Conservation (phyloP, 2,329 filamentous ascomycete species). For the Fulvia fulva region DNA sequence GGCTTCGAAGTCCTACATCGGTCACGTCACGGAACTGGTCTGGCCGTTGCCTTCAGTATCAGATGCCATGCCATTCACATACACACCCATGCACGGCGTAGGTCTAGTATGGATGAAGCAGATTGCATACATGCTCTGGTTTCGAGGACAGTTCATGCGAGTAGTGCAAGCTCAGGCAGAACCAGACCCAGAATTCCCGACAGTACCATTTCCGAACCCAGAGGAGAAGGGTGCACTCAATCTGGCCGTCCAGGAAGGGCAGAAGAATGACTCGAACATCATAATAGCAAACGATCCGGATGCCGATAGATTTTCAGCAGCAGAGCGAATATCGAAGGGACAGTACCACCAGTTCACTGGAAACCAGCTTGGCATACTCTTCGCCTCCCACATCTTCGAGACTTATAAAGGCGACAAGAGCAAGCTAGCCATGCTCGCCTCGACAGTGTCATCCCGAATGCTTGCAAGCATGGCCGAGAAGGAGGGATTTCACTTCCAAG, state of each 20-base stretch:
- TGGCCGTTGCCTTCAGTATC: slow-evolving; percentile 22
- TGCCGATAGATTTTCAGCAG: slow-evolving; percentile 60
- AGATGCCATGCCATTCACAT: slow-evolving; percentile 43
- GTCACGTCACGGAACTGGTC: slow-evolving; percentile 28
- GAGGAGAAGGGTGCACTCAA: slow-evolving; percentile 62
- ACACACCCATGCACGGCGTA: slow-evolving; percentile 57
- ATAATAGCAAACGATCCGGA: slow-evolving; percentile 63
- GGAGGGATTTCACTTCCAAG: slow-evolving; percentile 55
- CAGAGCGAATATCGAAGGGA: slow-evolving; percentile 53
- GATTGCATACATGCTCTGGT: slow-evolving; percentile 35
- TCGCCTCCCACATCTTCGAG: slow-evolving; percentile 56
- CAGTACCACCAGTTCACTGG: slow-evolving; percentile 60
- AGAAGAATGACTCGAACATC: slow-evolving; percentile 45
- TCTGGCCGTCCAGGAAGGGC: slow-evolving; percentile 54
- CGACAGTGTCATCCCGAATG: slow-evolving; percentile 63
- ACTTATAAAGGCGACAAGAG: slow-evolving; percentile 38
- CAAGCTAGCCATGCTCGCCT: slow-evolving; percentile 56
- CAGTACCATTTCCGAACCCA: slow-evolving; percentile 62
- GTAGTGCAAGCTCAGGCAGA: slow-evolving; percentile 50
- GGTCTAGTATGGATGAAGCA: slow-evolving; percentile 47
- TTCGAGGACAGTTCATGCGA: slow-evolving; percentile 36
- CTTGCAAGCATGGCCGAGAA: slow-evolving; percentile 53
- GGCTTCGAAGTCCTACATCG: slow-evolving; percentile 43
- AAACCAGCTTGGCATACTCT: slow-evolving; percentile 60
- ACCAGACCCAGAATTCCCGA: slow-evolving; percentile 62